Base-by-base conservation (phyloP, 2,329 filamentous ascomycete genomes). In the Meredithiella fracta region DNA sequence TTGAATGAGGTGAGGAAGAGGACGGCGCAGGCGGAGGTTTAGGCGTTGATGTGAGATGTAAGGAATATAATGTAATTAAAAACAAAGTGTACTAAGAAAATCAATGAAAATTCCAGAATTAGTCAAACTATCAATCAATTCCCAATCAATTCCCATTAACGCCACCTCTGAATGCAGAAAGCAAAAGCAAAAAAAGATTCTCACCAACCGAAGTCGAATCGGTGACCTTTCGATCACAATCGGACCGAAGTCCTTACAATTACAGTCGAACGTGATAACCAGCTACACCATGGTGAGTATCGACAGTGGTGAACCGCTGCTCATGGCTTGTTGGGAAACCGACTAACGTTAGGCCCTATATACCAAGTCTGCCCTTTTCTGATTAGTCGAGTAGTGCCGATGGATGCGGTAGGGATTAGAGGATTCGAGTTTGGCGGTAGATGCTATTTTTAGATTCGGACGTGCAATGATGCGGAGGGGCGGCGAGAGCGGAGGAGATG, bases 1-100 rank as follows among this genome's bases (percentile, higher is more conserved):
- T 72, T 82, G 56, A 78, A 79, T 53, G 73, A 72, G 53, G 79
- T 78, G 3, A 56, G 60, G 54, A 58, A 53, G 59, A 53, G 47
- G 25, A 25, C 47, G 20, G 38, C 37, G 14, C 29, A 47, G 1
- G 26, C 29, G 25, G 50, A 38, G 3, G 52, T 54, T 17, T 54
- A 54, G 11, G 9, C 40, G 15, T 31, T n/a, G 17, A 2, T 17
- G 15, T 22, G 49, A 50, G 47, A 50, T 11, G n/a, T n/a, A n/a
- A n/a, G n/a, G n/a, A n/a, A n/a, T 7, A 50, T 25, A 23, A 38
- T 38, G n/a, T 38, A n/a, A 38, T 38, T n/a, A 38, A 38, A 38
- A 38, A 38, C n/a, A n/a, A 1, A 38, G 37, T 38, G n/a, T n/a
- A n/a, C n/a, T 11, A 38, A 38, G 37, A n/a, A 38, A n/a, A 38